A percentile compares a stretch with the other conserved stretches of the same genome.
These are phyloP conservation scores for Fusarium citri DNA, from an alignment of 2,329 filamentous ascomycete genomes.

Conservation along the genomic window DNA sequence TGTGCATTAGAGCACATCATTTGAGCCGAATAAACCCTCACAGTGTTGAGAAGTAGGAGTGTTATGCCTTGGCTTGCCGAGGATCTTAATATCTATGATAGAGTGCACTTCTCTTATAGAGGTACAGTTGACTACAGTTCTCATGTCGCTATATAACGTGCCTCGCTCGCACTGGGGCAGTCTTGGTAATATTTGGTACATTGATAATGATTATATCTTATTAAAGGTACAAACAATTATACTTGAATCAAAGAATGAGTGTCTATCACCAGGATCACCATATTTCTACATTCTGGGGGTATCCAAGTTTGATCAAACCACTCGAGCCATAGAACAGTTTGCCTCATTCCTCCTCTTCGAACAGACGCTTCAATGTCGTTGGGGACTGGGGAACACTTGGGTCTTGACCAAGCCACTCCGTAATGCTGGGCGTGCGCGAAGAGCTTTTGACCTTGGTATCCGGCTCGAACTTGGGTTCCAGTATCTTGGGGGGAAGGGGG, in stretches of 20 bases:
- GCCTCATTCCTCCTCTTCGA: neutral
- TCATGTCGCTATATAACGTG: neutral
- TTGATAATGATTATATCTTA: neutral
- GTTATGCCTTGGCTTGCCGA: conserved; percentile 8
- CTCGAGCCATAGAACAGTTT: neutral
- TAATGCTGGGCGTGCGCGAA: neutral
- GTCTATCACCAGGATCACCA: neutral
- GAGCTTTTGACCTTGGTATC: neutral
- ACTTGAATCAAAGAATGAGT: neutral
- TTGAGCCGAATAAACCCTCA: conserved; percentile 6
- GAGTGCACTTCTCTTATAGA: neutral
- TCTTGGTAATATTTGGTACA: too few species aligned
- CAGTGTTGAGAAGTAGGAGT: neutral
- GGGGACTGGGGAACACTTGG: conserved; percentile 1
- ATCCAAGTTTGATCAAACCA: neutral
- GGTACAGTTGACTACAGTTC: neutral
- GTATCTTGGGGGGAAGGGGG: neutral
- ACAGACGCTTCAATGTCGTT: conserved; percentile 9
- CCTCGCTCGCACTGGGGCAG: neutral
- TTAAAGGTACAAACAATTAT: conserved; percentile 1
- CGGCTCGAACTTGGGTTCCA: neutral
- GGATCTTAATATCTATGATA: neutral
- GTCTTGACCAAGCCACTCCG: conserved; percentile 3
- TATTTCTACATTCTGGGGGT: neutral
- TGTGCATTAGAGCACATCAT: neutral